Base-by-base conservation (phyloP, 306 rosid species). In the Acmispon strigosus region DNA sequence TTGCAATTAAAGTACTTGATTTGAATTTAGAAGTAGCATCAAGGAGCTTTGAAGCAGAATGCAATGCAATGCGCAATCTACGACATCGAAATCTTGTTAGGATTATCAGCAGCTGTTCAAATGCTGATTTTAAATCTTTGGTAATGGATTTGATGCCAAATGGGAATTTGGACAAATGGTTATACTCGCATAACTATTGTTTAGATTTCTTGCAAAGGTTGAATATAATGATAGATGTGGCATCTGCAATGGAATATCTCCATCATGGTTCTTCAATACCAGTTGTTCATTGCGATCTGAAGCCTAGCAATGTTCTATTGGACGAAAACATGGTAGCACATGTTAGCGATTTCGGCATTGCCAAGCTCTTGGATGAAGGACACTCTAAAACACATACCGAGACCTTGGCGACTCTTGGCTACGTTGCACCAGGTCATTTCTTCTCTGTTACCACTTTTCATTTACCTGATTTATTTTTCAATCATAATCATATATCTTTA, bases 321-420 rank as follows among this genome's bases (percentile, higher is more conserved):
- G 73, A 78, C 15, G 53, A 65, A 71, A 39, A 78, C 49, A 62
- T 78, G 73, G 69, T 71, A 17, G 82, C 82, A 5, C 82, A 78
- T 55, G 65, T 70, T 7, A 41, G 54, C 29, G 82, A 77, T 70
- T 77, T 77, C 47, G 77, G 82, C 8, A 77, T 77, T 34, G 63
- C 82, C 12, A 77, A 63, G 12, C 67, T 77, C 16, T 45, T 77
- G 48, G 62, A 64, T 52, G 24, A 77, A 10, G 82, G 68, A 2
- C 61, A 77, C 0, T 70, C 68, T 54, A 32, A 42, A 55, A 55
- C 20, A 11, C 54, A 16, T 43, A 70, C 82, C 2, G 11, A n/a
- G 51, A 77, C 77, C 3, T 15, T 77, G 6, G 73, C 73, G 13
- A 77, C 82, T 1, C 24, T 70, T 27, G 82, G 77, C 14, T 70